Base-by-base conservation (phyloP, 108 stramenopile genomes). In the Nitzschia putrida region DNA sequence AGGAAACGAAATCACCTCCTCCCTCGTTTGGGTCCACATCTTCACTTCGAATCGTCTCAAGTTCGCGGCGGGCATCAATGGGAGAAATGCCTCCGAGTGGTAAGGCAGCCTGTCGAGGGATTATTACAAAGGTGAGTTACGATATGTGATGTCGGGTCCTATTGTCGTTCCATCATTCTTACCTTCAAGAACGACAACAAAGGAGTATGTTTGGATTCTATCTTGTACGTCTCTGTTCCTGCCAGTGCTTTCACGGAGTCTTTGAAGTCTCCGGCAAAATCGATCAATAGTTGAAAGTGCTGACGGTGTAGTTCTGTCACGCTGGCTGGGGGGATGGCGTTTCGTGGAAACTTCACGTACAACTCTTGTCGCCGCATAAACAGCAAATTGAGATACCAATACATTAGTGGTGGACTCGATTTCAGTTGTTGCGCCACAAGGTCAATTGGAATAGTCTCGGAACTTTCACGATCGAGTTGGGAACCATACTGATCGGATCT, bases 311-410 rank as follows among this genome's bases (percentile, higher is more conserved):
- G 80, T 21, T 85, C 78, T 9, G 80, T 88, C 11, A 94, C 77
- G 9, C 73, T 71, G 24, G 61, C 50, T 0, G 90, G 87, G 53
- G 89, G 90, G 26, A 85, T 83, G 8, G 85, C 66, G 21, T 87
- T 94, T 29, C 75, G 88, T 10, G 92, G 86, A 61, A 94, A 94
- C 18, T 82, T 85, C 53, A 94, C 85, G 60, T 91, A 94, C 14
- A 94, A 54, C 25, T 94, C 92, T 2, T 89, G 88, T 56, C 76
- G 85, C 40, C 72, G 56, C 26, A 69, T 73, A 58, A 91, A 85
- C n/a, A 94, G 66, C 50, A 78, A 61, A 67, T 87, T 71, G 24
- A 94, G 73, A 57, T 88, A 94, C 92, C 92, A 94, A 79, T 88
- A 78, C 10, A 89, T 68, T 24, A 94, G 72, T 40, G 84, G 70